These are phyloP conservation scores for Leccinum variabile DNA, from an alignment of 1,284 basidiomycete species.

Conservation along the genomic window DNA sequence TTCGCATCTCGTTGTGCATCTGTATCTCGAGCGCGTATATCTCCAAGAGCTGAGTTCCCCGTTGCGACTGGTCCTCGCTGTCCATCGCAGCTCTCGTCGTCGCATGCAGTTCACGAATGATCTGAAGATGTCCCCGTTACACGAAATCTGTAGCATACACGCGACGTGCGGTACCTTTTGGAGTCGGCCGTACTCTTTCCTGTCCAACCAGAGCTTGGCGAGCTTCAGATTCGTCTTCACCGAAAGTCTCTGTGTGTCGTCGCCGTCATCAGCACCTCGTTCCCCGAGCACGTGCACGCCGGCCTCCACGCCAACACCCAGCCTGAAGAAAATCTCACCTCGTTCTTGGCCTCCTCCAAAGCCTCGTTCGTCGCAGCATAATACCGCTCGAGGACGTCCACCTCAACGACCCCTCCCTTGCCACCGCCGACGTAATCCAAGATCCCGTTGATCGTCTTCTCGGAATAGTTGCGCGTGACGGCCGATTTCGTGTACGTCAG, in stretches of 20 bases:
- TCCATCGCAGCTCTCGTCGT: conserved; percentile 60
- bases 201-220: conserved; percentile 95
- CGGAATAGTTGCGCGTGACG: conserved; percentile 89
- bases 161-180: conserved; percentile 57
- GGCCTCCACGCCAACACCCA: neutral
- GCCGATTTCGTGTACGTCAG: conserved; percentile 92
- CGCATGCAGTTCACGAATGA: conserved; percentile 70
- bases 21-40: conserved; percentile 99
- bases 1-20: conserved; percentile 97
- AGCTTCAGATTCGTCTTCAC: conserved; percentile 97
- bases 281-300: too few species aligned
- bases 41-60: conserved; percentile 93
- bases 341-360: conserved; percentile 92
- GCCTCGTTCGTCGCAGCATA: conserved; percentile 93
- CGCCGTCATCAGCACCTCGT: neutral
- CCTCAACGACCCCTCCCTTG: conserved; percentile 79
- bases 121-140: conserved; percentile 39
- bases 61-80: conserved; percentile 84
- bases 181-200: conserved; percentile 87
- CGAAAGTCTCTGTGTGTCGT: conserved; percentile 70
- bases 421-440: conserved; percentile 97
- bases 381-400: conserved; percentile 90
- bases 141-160: neutral
- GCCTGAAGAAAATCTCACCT: conserved; percentile 52
- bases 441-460: conserved; percentile 98